phyloP scores from a whole-genome alignment of 108 stramenopile species.

The Cyclotella sp. region DNA sequence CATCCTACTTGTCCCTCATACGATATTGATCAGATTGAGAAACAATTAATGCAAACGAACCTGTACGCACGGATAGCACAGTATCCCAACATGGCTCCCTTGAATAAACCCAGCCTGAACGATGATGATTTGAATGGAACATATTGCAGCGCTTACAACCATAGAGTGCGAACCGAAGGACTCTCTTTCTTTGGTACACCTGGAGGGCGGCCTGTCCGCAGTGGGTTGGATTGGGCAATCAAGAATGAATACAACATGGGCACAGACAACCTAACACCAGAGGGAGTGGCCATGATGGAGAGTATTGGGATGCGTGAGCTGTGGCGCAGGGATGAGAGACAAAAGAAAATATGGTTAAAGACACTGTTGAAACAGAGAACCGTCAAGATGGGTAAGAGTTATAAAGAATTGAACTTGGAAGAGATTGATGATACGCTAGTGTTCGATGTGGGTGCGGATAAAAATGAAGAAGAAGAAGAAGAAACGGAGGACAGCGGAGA shows the following conservation, averaged over 20 bases:
- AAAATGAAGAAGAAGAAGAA: not conserved
- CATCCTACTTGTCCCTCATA: conserved; percentile 42
- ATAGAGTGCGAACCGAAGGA: conserved; percentile 35
- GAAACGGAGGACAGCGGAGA: conserved; percentile 1
- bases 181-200: conserved; percentile 38
- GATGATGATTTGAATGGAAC: conserved; percentile 49
- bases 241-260: conserved; percentile 23
- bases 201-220: conserved; percentile 35
- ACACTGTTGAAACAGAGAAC: not conserved
- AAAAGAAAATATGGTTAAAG: conserved; percentile 37
- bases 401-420: conserved; percentile 9
- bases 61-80: conserved; percentile 26
- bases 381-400: conserved; percentile 8
- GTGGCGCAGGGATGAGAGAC: conserved; percentile 11
- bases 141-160: conserved; percentile 49
- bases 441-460: conserved; percentile 6
- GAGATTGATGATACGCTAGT: conserved; percentile 15
- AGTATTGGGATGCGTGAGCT: not conserved
- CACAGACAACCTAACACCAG: conserved; percentile 11
- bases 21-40: conserved; percentile 43
- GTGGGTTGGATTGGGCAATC: conserved; percentile 27
- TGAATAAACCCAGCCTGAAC: conserved; percentile 42
- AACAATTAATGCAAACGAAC: conserved; percentile 27
- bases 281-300: not conserved
- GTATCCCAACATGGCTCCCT: conserved; percentile 31